These are phyloP conservation scores for Kwoniella sp. DNA, from an alignment of 768 basidiomycete species.

Conservation along the genomic window DNA sequence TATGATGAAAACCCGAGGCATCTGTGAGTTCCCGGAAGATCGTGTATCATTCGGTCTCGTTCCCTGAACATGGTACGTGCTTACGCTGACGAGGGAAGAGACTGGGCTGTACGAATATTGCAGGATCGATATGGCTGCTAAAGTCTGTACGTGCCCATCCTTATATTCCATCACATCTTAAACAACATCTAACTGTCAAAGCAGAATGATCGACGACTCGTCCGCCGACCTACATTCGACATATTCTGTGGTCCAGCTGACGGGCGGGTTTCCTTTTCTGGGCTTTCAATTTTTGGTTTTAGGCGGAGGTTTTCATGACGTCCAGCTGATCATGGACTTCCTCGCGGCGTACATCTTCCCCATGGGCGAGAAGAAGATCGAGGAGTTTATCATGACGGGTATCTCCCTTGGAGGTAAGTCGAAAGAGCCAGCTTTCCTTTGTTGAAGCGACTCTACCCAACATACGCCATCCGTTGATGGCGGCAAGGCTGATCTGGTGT, in stretches of 20 bases:
- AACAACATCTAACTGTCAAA: not conserved
- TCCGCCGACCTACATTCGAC: not conserved
- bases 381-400: conserved; percentile 72
- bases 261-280: no score
- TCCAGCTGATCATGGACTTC: conserved; percentile 79
- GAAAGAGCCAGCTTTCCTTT: no score
- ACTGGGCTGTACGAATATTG: not conserved
- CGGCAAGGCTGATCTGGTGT: not conserved
- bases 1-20: conserved; percentile 59
- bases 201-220: not conserved
- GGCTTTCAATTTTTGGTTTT: conserved; percentile 3
- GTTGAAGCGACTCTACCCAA: not conserved
- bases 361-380: conserved; percentile 64
- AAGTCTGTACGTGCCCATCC: conserved; percentile 56
- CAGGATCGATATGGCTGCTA: conserved; percentile 62
- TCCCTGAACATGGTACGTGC: no score
- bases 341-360: conserved; percentile 76
- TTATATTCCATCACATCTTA: not conserved
- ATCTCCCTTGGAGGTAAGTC: conserved; percentile 70
- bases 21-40: no score
- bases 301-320: conserved; percentile 73
- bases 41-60: no score
- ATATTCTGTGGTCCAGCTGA: no score
- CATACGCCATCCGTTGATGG: not conserved
- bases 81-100: conserved; percentile 10